phyloP scores from a whole-genome alignment of 129 eudicot genomes.

The Ambrosia artemisiifolia region DNA sequence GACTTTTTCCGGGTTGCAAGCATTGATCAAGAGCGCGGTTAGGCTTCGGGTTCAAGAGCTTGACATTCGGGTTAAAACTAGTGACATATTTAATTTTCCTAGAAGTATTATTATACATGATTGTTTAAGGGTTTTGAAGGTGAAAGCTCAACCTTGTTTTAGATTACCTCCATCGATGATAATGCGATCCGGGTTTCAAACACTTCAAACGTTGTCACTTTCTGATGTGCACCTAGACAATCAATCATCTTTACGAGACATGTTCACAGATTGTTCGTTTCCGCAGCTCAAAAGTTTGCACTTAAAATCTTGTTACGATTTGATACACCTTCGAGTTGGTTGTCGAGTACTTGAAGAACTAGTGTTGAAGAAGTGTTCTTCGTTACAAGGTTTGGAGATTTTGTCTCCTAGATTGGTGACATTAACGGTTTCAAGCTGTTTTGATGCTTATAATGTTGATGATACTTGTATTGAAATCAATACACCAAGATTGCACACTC shows the following conservation, averaged over 20 bases:
- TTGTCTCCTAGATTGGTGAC: conserved; percentile 40
- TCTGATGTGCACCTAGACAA: conserved; percentile 36
- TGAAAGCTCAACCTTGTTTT: conserved; percentile 51
- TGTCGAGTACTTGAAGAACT: conserved; percentile 46
- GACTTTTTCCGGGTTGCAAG: conserved; percentile 43
- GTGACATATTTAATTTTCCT: conserved; percentile 64
- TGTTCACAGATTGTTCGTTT: conserved; percentile 47
- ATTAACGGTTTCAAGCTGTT: conserved; percentile 45
- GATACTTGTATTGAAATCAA: conserved; percentile 42
- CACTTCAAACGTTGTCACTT: conserved; percentile 42
- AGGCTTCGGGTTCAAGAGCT: conserved; percentile 61
- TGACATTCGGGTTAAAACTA: conserved; percentile 53
- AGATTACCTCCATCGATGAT: conserved; percentile 50
- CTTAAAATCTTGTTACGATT: conserved; percentile 36
- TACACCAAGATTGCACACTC: conserved; percentile 39
- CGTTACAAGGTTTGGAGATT: conserved; percentile 51
- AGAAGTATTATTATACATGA: conserved; percentile 36
- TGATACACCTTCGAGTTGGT: conserved; percentile 42
- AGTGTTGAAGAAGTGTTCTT: conserved; percentile 37
- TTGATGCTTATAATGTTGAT: conserved; percentile 15
- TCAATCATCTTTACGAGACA: conserved; percentile 38
- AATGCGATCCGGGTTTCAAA: conserved; percentile 55
- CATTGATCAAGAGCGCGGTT: conserved; percentile 48
- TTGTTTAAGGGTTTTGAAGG: conserved; percentile 39
- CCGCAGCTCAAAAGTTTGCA: conserved; percentile 49